Evolutionary conservation across 2,329 filamentous ascomycete species (phyloP).

Genomic region (Pseudomassariella vexata): DNA sequence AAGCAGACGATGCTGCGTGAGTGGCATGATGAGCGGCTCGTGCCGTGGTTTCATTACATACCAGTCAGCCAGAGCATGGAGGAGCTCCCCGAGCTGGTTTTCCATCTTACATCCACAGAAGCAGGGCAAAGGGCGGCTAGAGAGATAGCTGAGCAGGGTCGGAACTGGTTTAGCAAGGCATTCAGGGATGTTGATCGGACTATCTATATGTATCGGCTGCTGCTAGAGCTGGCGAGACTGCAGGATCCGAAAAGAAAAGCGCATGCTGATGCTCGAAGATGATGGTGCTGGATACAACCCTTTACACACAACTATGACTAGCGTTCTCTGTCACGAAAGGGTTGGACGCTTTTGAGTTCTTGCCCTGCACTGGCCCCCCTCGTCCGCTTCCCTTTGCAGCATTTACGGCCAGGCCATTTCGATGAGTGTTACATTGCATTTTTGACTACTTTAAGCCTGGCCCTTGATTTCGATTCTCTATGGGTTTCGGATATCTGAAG

Average conservation of each 20-base stretch:
- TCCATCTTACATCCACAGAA: slow-evolving; percentile 35
- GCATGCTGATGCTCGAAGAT: too few species aligned
- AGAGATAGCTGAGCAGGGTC: slow-evolving; percentile 47
- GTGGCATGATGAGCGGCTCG: slow-evolving; percentile 52
- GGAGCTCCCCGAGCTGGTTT: slow-evolving; percentile 46
- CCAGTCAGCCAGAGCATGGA: slow-evolving; percentile 43
- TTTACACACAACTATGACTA: too few species aligned
- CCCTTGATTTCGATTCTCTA: too few species aligned
- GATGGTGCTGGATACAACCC: too few species aligned
- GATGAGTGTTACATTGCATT: too few species aligned
- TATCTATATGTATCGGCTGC: slow-evolving; percentile 53
- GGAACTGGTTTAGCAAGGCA: slow-evolving; percentile 47
- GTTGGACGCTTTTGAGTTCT: too few species aligned
- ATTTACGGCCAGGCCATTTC: too few species aligned
- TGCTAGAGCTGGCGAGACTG: slow-evolving; percentile 49
- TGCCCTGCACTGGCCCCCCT: too few species aligned
- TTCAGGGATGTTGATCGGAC: slow-evolving; percentile 54
- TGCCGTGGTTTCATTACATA: slow-evolving; percentile 52
- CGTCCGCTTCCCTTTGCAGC: too few species aligned
- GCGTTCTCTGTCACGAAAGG: too few species aligned
- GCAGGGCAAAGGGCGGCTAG: slow-evolving; percentile 41
- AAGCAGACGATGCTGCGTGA: slow-evolving; percentile 49
- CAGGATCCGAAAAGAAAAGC: slow-evolving; percentile 23
- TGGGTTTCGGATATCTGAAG: too few species aligned
- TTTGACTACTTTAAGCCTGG: too few species aligned